phyloP scores from a whole-genome alignment of 257 asterid genomes.

The Paulownia fortunei region DNA sequence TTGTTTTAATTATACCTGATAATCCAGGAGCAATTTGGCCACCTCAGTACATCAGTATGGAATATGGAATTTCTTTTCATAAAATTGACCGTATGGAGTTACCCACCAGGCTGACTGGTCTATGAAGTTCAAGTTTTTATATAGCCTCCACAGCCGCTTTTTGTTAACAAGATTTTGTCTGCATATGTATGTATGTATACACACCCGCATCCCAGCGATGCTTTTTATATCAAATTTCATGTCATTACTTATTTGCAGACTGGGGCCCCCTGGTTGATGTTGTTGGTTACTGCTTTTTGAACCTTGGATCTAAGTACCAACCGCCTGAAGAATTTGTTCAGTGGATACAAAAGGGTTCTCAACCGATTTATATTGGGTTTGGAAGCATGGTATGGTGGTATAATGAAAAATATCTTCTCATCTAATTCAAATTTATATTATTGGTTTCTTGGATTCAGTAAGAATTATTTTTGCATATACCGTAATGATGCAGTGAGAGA shows the following conservation, averaged over 20 bases:
- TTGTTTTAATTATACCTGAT: background rate
- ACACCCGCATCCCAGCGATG: background rate
- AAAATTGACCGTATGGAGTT: background rate
- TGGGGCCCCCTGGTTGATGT: slow-evolving; percentile 98
- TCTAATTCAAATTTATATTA: slow-evolving; percentile 4
- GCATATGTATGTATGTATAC: background rate
- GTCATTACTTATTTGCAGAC: slow-evolving; percentile 57
- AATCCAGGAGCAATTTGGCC: background rate
- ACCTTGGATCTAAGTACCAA: slow-evolving; percentile 74
- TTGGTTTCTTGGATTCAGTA: slow-evolving; percentile 14
- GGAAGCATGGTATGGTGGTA: slow-evolving; percentile 92
- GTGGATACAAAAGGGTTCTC: slow-evolving; percentile 84
- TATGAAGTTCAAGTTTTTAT: background rate
- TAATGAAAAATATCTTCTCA: background rate
- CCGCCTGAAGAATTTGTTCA: slow-evolving; percentile 72
- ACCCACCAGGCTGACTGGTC: background rate
- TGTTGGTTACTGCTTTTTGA: slow-evolving; percentile 89
- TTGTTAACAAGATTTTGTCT: background rate
- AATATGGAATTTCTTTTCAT: background rate
- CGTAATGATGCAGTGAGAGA: background rate
- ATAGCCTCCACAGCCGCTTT: background rate
- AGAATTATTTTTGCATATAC: background rate
- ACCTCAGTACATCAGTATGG: background rate
- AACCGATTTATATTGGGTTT: slow-evolving; percentile 91
- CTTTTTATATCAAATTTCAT: slow-evolving; percentile 11